phyloP scores from a whole-genome alignment of 257 asterid species.

The Sherardia arvensis region DNA sequence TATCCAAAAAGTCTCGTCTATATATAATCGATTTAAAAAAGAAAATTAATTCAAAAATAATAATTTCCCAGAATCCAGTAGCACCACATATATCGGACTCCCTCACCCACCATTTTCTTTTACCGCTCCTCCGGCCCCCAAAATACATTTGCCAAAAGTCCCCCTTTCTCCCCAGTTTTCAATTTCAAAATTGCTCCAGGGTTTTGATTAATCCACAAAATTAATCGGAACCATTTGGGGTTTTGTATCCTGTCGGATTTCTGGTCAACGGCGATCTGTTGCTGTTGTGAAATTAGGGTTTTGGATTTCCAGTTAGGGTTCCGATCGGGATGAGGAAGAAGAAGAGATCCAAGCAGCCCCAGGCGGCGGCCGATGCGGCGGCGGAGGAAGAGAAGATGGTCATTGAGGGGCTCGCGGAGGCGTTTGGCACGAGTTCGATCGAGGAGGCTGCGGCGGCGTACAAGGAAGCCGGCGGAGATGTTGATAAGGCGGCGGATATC shows the following conservation, averaged over 20 bases:
- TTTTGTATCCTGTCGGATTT: not conserved
- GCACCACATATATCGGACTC: not conserved
- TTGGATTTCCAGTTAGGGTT: not conserved
- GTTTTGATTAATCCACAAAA: constrained; percentile 2
- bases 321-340: constrained; percentile 34
- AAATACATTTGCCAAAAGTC: not conserved
- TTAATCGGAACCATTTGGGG: not conserved
- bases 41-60: too few relatives aligned
- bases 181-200: not conserved
- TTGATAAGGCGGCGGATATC: constrained; percentile 42
- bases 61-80: not conserved
- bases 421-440: constrained; percentile 40
- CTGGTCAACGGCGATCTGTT: not conserved
- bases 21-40: not conserved
- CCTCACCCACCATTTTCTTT: not conserved
- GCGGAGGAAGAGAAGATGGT: constrained; percentile 17
- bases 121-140: not conserved
- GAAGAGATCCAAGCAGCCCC: constrained; percentile 38
- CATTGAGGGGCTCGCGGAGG: constrained; percentile 33
- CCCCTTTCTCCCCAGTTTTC: not conserved
- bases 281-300: not conserved
- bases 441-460: constrained; percentile 45
- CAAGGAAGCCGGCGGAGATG: constrained; percentile 38
- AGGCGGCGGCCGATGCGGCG: constrained; percentile 9
- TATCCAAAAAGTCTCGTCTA: not conserved